Evolutionary conservation across 129 eudicot species (phyloP).

Genomic region (Calendula officinalis): DNA sequence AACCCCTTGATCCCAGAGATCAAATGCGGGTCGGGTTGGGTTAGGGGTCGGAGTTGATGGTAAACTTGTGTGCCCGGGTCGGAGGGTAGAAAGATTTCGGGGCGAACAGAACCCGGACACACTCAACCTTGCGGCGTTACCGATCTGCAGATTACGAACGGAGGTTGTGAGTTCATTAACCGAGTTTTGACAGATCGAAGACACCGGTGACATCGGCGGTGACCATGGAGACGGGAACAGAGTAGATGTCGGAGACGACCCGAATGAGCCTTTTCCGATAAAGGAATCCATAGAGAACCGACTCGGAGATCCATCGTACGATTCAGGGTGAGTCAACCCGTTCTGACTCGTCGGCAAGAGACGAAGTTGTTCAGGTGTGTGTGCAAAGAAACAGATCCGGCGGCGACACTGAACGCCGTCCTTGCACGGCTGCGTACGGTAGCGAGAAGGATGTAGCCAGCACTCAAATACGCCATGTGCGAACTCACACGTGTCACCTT

Average conservation of each 20-base stretch:
- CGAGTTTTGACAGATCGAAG: slow-evolving; percentile 30
- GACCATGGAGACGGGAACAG: slow-evolving; percentile 37
- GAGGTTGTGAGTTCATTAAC: slow-evolving; percentile 47
- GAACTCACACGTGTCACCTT: slow-evolving; percentile 85
- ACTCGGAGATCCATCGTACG: slow-evolving; percentile 50
- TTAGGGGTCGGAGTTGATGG: slow-evolving; percentile 45
- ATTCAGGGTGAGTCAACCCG: slow-evolving; percentile 22
- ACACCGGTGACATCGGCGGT: slow-evolving; percentile 58
- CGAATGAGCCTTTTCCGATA: neutral
- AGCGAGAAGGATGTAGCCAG: slow-evolving; percentile 89
- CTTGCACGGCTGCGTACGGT: slow-evolving; percentile 96
- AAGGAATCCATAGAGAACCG: slow-evolving; percentile 38
- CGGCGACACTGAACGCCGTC: slow-evolving; percentile 81
- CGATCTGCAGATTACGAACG: slow-evolving; percentile 55
- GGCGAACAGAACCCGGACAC: slow-evolving; percentile 44
- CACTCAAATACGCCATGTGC: slow-evolving; percentile 98
- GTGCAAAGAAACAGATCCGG: slow-evolving; percentile 87
- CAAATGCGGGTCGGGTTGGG: slow-evolving; percentile 37
- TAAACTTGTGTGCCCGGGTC: slow-evolving; percentile 48
- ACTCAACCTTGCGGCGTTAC: slow-evolving; percentile 32
- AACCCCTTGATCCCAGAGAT: slow-evolving; percentile 44
- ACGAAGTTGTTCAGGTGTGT: slow-evolving; percentile 85
- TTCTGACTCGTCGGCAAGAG: slow-evolving; percentile 31
- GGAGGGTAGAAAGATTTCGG: slow-evolving; percentile 31
- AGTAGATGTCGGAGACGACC: slow-evolving; percentile 45